These are phyloP conservation scores for Amanita subjunquillea DNA, from an alignment of 768 basidiomycete genomes.

Conservation along the genomic window DNA sequence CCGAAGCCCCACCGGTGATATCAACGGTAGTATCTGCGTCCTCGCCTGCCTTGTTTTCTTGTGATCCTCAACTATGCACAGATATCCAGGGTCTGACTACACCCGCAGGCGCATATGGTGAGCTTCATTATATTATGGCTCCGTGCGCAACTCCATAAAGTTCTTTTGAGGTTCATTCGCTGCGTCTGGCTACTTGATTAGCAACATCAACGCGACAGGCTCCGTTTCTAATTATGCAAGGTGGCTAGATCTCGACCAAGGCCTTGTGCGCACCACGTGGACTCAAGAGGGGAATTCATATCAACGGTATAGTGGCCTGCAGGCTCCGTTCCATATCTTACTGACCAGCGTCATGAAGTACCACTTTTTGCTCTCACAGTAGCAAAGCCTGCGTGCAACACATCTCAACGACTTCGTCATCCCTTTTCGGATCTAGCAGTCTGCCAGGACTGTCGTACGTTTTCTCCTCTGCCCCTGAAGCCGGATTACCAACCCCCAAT, in stretches of 20 bases:
- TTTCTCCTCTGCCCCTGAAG: conserved; percentile 35
- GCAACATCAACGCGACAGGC: conserved; percentile 33
- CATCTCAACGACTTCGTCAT: conserved; percentile 19
- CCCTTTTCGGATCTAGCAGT: conserved; percentile 3
- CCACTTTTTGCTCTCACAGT: conserved; percentile 61
- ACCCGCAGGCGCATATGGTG: conserved; percentile 53
- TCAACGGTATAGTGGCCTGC: conserved; percentile 31
- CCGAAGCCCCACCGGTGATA: conserved; percentile 44
- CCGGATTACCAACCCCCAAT: conserved; percentile 42
- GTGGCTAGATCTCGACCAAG: conserved; percentile 64
- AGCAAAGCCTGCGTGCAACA: conserved; percentile 53
- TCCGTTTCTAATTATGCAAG: conserved; percentile 39
- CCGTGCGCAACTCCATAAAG: background rate
- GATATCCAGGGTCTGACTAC: conserved; percentile 45
- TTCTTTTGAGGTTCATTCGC: conserved; percentile 51
- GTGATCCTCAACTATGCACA: conserved; percentile 5
- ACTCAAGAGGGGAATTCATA: conserved; percentile 36
- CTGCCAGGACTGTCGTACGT: conserved; percentile 36
- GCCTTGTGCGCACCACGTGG: conserved; percentile 50
- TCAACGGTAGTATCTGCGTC: conserved; percentile 31
- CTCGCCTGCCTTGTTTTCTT: background rate
- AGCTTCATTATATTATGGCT: conserved; percentile 1
- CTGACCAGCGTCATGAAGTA: conserved; percentile 16
- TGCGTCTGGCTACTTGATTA: conserved; percentile 51
- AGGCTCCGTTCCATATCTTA: background rate